phyloP scores from a whole-genome alignment of 495 filamentous ascomycete genomes.

The Tuber calosporum region DNA sequence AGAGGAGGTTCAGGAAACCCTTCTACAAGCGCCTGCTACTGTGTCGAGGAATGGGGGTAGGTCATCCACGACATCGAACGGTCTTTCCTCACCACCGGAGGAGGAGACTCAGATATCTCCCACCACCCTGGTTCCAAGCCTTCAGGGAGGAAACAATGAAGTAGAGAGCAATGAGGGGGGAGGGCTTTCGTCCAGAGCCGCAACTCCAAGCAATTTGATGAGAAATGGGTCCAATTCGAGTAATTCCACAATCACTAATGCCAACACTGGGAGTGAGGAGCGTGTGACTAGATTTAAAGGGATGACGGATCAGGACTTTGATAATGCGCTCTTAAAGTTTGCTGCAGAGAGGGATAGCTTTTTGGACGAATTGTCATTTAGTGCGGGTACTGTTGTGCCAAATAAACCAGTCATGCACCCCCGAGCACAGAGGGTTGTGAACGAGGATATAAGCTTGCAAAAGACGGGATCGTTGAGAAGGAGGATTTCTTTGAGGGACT shows the following conservation, averaged over 20 bases:
- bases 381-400: constrained; percentile 69
- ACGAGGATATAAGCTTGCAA: constrained; percentile 55
- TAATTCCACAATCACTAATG: constrained; percentile 46
- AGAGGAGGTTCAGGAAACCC: constrained; percentile 36
- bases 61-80: constrained; percentile 19
- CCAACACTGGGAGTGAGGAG: constrained; percentile 36
- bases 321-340: constrained; percentile 85
- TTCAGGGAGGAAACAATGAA: constrained; percentile 3
- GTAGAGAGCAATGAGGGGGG: constrained; percentile 17
- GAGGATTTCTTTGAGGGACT: constrained; percentile 70
- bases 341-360: constrained; percentile 89
- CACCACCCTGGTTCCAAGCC: not conserved
- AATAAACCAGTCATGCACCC: constrained; percentile 65
- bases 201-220: constrained; percentile 29
- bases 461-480: constrained; percentile 49
- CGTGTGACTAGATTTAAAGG: constrained; percentile 33
- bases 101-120: constrained; percentile 21
- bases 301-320: constrained; percentile 73
- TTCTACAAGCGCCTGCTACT: constrained; percentile 14
- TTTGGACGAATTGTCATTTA: constrained; percentile 83
- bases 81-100: constrained; percentile 21
- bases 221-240: constrained; percentile 40
- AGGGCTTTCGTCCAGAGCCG: constrained; percentile 15
- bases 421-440: constrained; percentile 70
- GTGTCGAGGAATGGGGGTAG: constrained; percentile 26